Base-by-base conservation (phyloP, 176 grass and related monocot genomes). In the Cymbopogon citratus region DNA sequence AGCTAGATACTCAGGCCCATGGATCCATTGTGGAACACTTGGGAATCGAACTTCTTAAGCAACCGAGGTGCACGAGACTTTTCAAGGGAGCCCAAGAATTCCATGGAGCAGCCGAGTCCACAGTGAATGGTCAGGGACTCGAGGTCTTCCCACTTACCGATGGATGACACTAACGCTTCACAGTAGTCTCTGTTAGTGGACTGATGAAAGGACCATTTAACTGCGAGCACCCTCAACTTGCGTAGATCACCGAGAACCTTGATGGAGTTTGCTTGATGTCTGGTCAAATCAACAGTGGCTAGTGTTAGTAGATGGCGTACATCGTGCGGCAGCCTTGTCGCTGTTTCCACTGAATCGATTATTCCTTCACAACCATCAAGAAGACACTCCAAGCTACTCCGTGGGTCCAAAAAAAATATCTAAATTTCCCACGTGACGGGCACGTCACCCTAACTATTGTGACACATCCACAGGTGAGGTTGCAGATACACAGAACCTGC, bases 41-140 rank as follows among this genome's bases (percentile, higher is more conserved):
- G 24, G 10, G 36, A 84, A 84, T 67, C 9, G 33, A 84, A 67
- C 33, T 39, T 66, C 14, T 59, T 0, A 14, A 81, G 34, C 0
- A 0, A 0, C 6, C 0, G 0, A 23, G 35, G 35, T 0, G 9
- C 19, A 62, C 3, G 0, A 33, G 0, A 5, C 46, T 49, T 1
- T 49, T 4, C 46, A 0, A 72, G 16, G 6, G 5, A 10, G 14
- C 4, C 33, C 31, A 75, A 34, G 31, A 84, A 75, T 31, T 84
- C 81, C 71, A 83, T 75, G 43, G 43, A 65, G 34, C 81, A 74
- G 12, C 80, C 19, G 5, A 66, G 9, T 64, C 71, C 41, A 39
- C 70, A 83, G 3, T 75, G 60, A 35, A 84, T 84, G 11, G 69
- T 82, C 7, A 82, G 69, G 6, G 49, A 52, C 49, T 21, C 0